phyloP scores from a whole-genome alignment of 495 filamentous ascomycete genomes.

The Thozetella sp. region DNA sequence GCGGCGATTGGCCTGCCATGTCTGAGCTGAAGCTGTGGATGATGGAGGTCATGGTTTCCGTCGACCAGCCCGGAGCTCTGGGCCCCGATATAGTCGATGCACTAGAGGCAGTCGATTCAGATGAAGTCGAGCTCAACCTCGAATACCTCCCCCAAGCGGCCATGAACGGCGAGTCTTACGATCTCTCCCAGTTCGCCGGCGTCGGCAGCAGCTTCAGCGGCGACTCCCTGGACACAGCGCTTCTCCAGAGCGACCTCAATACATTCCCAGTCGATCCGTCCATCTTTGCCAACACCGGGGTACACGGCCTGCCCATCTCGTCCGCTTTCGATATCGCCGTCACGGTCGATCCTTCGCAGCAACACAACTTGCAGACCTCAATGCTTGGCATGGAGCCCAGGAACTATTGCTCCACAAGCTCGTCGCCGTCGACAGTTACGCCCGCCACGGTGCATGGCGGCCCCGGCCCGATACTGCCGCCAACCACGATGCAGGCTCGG shows the following conservation, averaged over 20 bases:
- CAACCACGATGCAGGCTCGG: constrained; percentile 5
- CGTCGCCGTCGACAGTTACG: constrained; percentile 39
- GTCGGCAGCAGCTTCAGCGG: constrained; percentile 27
- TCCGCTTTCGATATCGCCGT: constrained; percentile 33
- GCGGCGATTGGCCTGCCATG: constrained; percentile 84
- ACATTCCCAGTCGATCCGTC: constrained; percentile 21
- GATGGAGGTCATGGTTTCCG: constrained; percentile 59
- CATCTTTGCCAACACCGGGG: constrained; percentile 15
- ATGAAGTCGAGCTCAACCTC: constrained; percentile 24
- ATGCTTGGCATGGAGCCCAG: constrained; percentile 31
- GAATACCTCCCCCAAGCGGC: constrained; percentile 10
- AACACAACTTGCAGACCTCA: constrained; percentile 17
- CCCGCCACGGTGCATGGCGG: constrained; percentile 20
- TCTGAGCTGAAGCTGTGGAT: constrained; percentile 82
- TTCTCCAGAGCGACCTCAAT: constrained; percentile 14
- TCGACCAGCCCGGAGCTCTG: constrained; percentile 26
- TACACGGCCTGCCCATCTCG: constrained; percentile 35
- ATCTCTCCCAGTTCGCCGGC: constrained; percentile 25
- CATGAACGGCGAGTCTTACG: constrained; percentile 16
- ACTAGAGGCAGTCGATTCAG: constrained; percentile 26
- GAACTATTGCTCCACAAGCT: constrained; percentile 34
- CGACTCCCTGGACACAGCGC: constrained; percentile 10
- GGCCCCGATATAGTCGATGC: constrained; percentile 20
- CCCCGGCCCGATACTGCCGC: constrained; percentile 15
- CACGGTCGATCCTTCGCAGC: constrained; percentile 4